Evolutionary conservation across 768 basidiomycete genomes (phyloP), one percentile per base, ranked within the genome.

Genomic region (Mycena haematopus): DNA sequence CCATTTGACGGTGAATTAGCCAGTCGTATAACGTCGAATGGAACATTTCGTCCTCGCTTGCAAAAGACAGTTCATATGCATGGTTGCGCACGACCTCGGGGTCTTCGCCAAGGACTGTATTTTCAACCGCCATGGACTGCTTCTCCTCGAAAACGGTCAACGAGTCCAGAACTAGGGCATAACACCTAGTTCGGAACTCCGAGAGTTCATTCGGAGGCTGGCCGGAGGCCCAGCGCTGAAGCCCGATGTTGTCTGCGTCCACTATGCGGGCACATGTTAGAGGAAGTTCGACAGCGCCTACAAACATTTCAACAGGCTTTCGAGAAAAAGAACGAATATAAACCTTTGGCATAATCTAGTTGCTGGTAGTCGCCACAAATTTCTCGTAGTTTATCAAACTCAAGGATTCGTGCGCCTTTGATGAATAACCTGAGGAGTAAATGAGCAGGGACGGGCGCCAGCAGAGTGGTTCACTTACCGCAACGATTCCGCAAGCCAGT

Each of bases 11-110:
- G 29, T 79, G 78, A 46, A 97, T 91, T 52, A 96, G 79, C 97
- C 97, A 99, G 69, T 97, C 94, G 71, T 99, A 99, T 61, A 99
- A 74, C 19, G 88, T 89, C 33, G 91, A 94, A 75, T 99, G 95
- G 78, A 99, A 98, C 78, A 96, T 86, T 69, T 95, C 90, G 73
- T 99, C 97, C 33, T 90, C 85, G 68, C 89, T 89, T 7, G 86
- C 80, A 60, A 98, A 90, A 1, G 94, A 93, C 59, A 95, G 82
- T 36, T 91, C 88, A 72, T 95, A 97, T 0, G 95, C 95, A 71
- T 92, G 90, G 51, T 82, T 84, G 55, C 92, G 85, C n/a, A 92
- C 86, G 14, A 85, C 79, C 64, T 93, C 91, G 8, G 85, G 83
- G 51, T 89, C 86, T 36, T 84, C 83, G 54, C 70, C 60, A 29